These are phyloP conservation scores for Schizosaccharomyces cryophilus DNA, from an alignment of 805 yeast species.

Conservation along the genomic window DNA sequence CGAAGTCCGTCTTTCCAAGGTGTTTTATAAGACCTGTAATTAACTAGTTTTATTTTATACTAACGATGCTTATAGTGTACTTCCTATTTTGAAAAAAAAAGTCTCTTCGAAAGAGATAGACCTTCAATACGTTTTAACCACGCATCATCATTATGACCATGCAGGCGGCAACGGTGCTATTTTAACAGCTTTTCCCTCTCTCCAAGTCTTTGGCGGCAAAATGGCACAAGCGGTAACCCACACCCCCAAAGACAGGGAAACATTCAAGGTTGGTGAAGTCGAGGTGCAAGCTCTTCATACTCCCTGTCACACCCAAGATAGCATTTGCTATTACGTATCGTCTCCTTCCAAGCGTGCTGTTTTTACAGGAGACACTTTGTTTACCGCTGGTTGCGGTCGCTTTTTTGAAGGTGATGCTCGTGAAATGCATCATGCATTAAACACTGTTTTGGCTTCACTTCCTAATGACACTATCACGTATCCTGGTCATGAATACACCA, in stretches of 20 bases:
- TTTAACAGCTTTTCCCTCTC: conserved; percentile 17
- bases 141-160: conserved; percentile 87
- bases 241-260: conserved; percentile 43
- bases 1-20: not conserved
- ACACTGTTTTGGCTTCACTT: conserved; percentile 28
- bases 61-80: not conserved
- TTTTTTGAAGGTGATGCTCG: conserved; percentile 56
- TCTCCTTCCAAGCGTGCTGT: conserved; percentile 43
- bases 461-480: conserved; percentile 52
- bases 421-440: conserved; percentile 57
- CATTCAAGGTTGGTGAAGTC: conserved; percentile 39
- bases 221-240: conserved; percentile 50
- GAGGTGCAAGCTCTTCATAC: conserved; percentile 67
- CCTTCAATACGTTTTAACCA: not conserved
- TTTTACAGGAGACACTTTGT: conserved; percentile 88
- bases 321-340: conserved; percentile 60
- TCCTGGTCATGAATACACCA: conserved; percentile 94
- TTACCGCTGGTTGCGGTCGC: conserved; percentile 86
- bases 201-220: conserved; percentile 62
- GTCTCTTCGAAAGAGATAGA: conserved; percentile 18
- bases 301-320: conserved; percentile 95
- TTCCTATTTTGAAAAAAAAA: conserved; percentile 18
- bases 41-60: not conserved
- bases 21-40: not conserved
- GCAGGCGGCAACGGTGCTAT: conserved; percentile 22